Evolutionary conservation across 2,329 filamentous ascomycete species (phyloP), one percentile per base, ranked within the genome.

Genomic region (Colletotrichum graminicola): DNA sequence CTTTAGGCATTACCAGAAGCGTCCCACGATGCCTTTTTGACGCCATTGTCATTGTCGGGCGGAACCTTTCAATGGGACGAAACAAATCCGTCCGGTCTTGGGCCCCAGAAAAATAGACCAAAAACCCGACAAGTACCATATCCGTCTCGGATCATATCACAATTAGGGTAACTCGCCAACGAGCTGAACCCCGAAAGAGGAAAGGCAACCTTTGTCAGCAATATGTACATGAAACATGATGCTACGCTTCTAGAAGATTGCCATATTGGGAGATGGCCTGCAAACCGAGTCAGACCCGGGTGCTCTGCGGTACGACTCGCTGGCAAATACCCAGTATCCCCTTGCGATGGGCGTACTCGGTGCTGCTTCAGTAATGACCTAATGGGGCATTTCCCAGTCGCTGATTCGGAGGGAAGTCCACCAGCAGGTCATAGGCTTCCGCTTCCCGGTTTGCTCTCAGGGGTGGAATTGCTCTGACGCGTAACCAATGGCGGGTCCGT

Each of bases 221-320:
- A 14, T 54, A 43, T 49, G 54, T 55, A 23, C 23, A 59, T 71
- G 65, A 63, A 68, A 63, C 68, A 23, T 43, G 39, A 54, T 41
- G 45, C 59, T 54, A 63, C 29, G 52, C 65, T 71, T 71, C 68
- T 71, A 68, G 68, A 71, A 71, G 65, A 45, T 59, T 71, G 29
- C 68, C 45, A 52, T 36, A 47, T 68, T 68, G n/a, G 61, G 68
- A 29, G 34, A 26, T 43, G 29, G 32, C 56, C 36, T 23, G 23
- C 54, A 45, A 64, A 71, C 55, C 68, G 68, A 71, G 68, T 68
- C 65, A 63, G 59, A 62, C 39, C 51, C 21, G 32, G 59, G 26
- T 43, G 52, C 34, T 43, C 54, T 52, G 36, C 29, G 18, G n/a
- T 49, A 39, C 51, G 49, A 49, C 51, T 47, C 55, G 29, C 43